Base-by-base conservation (phyloP, 306 rosid species). In the Corylus heterophylla region DNA sequence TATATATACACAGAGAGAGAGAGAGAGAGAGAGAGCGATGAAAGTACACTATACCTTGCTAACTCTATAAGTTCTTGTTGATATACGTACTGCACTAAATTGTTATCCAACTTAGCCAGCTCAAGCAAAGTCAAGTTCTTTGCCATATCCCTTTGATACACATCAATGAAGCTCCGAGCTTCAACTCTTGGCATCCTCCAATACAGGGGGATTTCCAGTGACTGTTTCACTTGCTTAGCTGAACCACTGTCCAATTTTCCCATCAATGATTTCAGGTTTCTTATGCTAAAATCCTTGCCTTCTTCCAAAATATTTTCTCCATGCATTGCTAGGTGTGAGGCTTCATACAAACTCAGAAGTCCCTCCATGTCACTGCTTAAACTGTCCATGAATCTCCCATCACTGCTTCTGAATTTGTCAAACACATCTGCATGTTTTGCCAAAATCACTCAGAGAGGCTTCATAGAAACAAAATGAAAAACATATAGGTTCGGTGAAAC, bases 331-430 rank as follows among this genome's bases (percentile, higher is more conserved):
- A 80, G 82, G 48, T 80, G 69, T 0, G 87, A 72, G 47, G 85
- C 85, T 56, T 84, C 84, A 69, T 73, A 84, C 79, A 84, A 77
- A 52, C 82, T 77, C 82, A 76, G 5, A 48, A 80, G 54, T 22
- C 79, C 84, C 29, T 80, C 68, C n/a, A 50, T 27, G 29, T 73
- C 82, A 20, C 17, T 35, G 75, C 79, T 80, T 45, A 84, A 51
- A 76, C 63, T 59, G 18, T 77, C 69, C 54, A 37, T 31, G 63
- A 84, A 84, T 25, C 63, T 25, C 18, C 77, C 84, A 5, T 73
- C 52, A 16, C 48, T 8, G 29, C 74, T 47, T 58, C 20, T 73
- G n/a, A 76, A 80, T 70, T 63, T 27, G 77, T 66, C 54, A 13
- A 67, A 84, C 25, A 74, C 67, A 6, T 78, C 83, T 83, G 22